These are phyloP conservation scores for Penicillium sp. DNA, from an alignment of 2,329 filamentous ascomycete species.

Conservation along the genomic window DNA sequence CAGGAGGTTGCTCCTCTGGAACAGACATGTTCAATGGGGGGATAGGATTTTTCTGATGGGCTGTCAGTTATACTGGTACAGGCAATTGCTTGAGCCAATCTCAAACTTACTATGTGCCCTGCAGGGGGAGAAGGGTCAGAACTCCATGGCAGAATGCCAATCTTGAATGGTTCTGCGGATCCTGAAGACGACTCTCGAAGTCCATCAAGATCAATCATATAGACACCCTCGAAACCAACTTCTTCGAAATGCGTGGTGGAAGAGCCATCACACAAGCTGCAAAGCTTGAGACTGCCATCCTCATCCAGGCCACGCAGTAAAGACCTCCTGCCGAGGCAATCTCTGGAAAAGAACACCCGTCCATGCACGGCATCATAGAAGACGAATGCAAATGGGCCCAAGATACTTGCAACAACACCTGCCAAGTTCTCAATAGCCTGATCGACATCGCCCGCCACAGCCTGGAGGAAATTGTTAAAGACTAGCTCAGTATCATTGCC, in stretches of 20 bases:
- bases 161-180: constrained; percentile 19
- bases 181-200: constrained; percentile 8
- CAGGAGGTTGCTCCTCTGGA: constrained; percentile 32
- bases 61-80: neutral
- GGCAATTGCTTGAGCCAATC: neutral
- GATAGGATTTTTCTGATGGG: constrained; percentile 43
- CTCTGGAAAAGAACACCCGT: constrained; percentile 78
- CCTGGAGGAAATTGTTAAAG: constrained; percentile 59
- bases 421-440: constrained; percentile 31
- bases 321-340: constrained; percentile 84
- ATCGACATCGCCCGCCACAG: constrained; percentile 29
- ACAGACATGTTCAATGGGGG: constrained; percentile 46
- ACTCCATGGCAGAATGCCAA: constrained; percentile 33
- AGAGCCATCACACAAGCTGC: constrained; percentile 66
- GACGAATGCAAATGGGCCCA: constrained; percentile 87
- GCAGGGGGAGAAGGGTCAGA: constrained; percentile 15
- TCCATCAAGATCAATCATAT: constrained; percentile 61
- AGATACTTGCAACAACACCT: constrained; percentile 60
- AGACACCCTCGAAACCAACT: constrained; percentile 81
- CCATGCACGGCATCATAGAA: constrained; percentile 68
- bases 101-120: constrained; percentile 27
- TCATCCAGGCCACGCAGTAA: constrained; percentile 60
- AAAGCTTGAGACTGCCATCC: constrained; percentile 61
- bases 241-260: constrained; percentile 65
- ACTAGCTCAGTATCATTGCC: constrained; percentile 79